Conservation (phyloP, 2,329 filamentous ascomycete species). For the Hypoxylon rubiginosum region DNA sequence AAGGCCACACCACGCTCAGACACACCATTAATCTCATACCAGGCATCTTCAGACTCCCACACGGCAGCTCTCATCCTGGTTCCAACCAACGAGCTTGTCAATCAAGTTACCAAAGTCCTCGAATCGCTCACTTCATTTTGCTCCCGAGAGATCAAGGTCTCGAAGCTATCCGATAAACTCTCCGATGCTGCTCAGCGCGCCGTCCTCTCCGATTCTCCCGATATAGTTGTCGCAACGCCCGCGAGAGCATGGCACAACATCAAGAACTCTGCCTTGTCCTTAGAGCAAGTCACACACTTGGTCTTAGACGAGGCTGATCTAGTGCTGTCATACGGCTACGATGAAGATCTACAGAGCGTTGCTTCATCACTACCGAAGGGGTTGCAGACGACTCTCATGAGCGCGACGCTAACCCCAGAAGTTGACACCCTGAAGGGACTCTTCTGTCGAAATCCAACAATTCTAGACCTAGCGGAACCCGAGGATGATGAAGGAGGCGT, state of each 20-base stretch:
- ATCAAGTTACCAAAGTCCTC: constrained; percentile 86
- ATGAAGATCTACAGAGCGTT: constrained; percentile 87
- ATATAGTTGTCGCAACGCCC: constrained; percentile 92
- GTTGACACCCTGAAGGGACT: constrained; percentile 86
- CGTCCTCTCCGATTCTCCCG: constrained; percentile 85
- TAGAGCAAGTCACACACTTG: constrained; percentile 79
- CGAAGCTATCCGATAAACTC: constrained; percentile 92
- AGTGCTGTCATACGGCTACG: constrained; percentile 93
- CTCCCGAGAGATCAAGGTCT: constrained; percentile 82
- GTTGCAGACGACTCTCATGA: constrained; percentile 93
- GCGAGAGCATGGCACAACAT: constrained; percentile 85
- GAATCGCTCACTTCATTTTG: constrained; percentile 85
- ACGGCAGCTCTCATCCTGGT: constrained; percentile 90
- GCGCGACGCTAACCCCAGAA: constrained; percentile 89
- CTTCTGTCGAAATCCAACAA: constrained; percentile 84
- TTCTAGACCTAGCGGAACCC: constrained; percentile 86
- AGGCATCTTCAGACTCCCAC: constrained; percentile 65
- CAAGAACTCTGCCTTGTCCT: constrained; percentile 76
- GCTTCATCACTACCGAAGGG: constrained; percentile 83
- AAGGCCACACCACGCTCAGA: neutral
- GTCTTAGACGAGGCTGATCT: constrained; percentile 96
- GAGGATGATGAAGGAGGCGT: constrained; percentile 82
- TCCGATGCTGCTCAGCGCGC: constrained; percentile 90
- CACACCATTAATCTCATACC: constrained; percentile 21
- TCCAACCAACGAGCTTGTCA: constrained; percentile 92